phyloP scores from a whole-genome alignment of 768 basidiomycete species.

The Chiua virens region DNA sequence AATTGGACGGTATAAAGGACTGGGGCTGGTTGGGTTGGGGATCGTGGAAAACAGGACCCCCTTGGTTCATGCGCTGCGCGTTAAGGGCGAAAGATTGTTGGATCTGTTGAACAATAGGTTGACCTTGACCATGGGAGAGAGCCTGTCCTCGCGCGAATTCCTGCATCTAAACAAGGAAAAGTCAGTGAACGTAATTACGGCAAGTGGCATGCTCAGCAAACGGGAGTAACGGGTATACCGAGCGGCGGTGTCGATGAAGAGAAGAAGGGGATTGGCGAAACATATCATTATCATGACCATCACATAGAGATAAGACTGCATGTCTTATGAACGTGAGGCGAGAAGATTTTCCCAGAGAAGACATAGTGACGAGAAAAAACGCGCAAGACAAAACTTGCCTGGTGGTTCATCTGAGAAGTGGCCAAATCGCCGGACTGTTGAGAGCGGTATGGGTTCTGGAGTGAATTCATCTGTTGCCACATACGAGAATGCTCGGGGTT shows the following conservation, averaged over 20 bases:
- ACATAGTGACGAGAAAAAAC: constrained; percentile 10
- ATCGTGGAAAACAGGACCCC: constrained; percentile 39
- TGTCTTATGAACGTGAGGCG: constrained; percentile 12
- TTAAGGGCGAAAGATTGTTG: constrained; percentile 44
- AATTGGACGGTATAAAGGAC: constrained; percentile 37
- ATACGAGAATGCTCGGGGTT: constrained; percentile 53
- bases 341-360: constrained; percentile 16
- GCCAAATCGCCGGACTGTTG: constrained; percentile 43
- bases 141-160: constrained; percentile 45
- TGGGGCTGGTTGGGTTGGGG: constrained; percentile 28
- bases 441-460: constrained; percentile 43
- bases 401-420: constrained; percentile 40
- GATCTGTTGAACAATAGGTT: constrained; percentile 39
- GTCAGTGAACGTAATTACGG: constrained; percentile 24
- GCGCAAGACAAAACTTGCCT: constrained; percentile 40
- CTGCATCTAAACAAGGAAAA: constrained; percentile 39
- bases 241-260: constrained; percentile 2
- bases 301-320: constrained; percentile 10
- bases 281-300: constrained; percentile 9
- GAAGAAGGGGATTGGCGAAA: constrained; percentile 20
- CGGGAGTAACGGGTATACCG: constrained; percentile 1
- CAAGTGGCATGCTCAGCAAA: constrained; percentile 2
- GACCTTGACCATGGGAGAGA: constrained; percentile 40
- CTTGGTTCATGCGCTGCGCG: constrained; percentile 37
- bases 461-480: constrained; percentile 59